Evolutionary conservation across 768 basidiomycete genomes (phyloP).

Genomic region (Favolaschia claudopus): DNA sequence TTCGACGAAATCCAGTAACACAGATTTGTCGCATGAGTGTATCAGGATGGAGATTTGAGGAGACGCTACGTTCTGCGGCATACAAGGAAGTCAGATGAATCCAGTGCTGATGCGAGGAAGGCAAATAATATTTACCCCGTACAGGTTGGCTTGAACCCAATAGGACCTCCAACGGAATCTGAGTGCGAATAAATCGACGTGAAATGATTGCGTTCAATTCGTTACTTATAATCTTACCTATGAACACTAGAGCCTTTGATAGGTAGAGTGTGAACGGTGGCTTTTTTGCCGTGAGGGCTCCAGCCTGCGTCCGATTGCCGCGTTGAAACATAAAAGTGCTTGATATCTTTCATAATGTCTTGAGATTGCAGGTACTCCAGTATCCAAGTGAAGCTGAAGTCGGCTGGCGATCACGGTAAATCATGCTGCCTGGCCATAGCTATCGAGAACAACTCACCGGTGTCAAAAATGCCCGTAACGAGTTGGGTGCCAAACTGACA

Average conservation of each 20-base stretch:
- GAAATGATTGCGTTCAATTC: background rate
- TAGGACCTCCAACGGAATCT: slow-evolving; percentile 14
- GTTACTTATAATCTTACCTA: background rate
- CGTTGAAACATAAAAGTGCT: background rate
- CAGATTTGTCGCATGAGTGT: slow-evolving; percentile 11
- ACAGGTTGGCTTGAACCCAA: slow-evolving; percentile 9
- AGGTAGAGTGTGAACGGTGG: background rate
- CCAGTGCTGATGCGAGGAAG: too few relatives aligned
- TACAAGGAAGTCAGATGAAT: background rate
- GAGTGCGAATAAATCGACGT: background rate
- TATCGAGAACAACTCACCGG: background rate
- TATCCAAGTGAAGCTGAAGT: slow-evolving; percentile 12
- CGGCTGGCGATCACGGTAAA: background rate
- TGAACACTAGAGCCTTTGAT: background rate
- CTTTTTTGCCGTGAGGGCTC: background rate
- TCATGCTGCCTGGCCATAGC: too few relatives aligned
- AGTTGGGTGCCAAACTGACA: background rate
- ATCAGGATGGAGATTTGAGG: slow-evolving; percentile 3
- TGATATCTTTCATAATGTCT: background rate
- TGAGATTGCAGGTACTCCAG: slow-evolving; percentile 5
- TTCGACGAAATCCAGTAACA: slow-evolving; percentile 7
- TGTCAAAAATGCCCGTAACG: background rate
- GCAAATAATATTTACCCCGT: background rate
- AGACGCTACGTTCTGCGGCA: background rate
- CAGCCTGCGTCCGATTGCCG: slow-evolving; percentile 7